Evolutionary conservation across 2,329 filamentous ascomycete genomes (phyloP), one percentile per base, ranked within the genome.

Genomic region (Colletotrichum orchidophilum): DNA sequence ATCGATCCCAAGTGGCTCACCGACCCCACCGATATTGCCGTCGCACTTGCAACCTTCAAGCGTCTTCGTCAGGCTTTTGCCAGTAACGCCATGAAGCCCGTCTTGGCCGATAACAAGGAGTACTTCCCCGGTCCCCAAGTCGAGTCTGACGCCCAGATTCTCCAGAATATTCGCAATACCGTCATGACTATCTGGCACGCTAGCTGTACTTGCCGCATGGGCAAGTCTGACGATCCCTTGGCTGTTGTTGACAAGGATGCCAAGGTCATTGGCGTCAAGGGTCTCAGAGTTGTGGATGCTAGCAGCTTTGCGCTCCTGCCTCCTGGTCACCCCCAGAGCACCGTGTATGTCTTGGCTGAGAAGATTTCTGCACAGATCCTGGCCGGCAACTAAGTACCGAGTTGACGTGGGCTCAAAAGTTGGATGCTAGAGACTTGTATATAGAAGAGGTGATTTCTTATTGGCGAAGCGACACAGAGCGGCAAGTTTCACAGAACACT

Each of bases 181-280:
- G 81, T 84, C 1, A 87, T 85, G 80, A 87, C 87, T 0, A 88
- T 90, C 72, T 71, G 63, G 63, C 88, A 91, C 76, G 85, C 86
- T 1, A 85, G 83, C 0, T 86, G 86, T 64, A 88, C 87, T 0
- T 87, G 83, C 64, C 82, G 86, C 0, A 91, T 91, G 75, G 88
- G 89, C 3, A 77, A 75, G 61, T 54, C 53, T 1, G 73, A 73
- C 13, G 79, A 81, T 63, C 71, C 73, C n/a, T 69, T 73, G 42
- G 77, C 79, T 18, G 79, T 80, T n/a, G 75, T 80, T 18, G 79
- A 81, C 55, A 73, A 71, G 26, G 71, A 76, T 31, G 77, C 77
- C 2, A 74, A 74, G 50, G 80, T 81, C 8, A 72, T 75, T 33
- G 78, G 79, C 8, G 77, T 81, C 4, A 63, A 74, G 2, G 75